Evolutionary conservation across 2,329 filamentous ascomycete genomes (phyloP).

Genomic region (Epichloe coenophiala): DNA sequence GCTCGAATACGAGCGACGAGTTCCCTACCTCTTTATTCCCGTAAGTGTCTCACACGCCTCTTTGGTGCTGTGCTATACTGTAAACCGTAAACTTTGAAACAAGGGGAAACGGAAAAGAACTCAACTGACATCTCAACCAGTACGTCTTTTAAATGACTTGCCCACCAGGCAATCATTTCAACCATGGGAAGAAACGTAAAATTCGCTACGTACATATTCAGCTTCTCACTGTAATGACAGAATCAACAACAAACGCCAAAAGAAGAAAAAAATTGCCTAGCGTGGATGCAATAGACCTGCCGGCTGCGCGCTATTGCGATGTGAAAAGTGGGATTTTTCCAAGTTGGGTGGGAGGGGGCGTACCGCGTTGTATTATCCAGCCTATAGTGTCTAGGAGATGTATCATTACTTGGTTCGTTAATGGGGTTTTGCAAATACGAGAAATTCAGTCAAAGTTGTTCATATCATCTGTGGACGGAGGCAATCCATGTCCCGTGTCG

Average conservation of each 20-base stretch:
- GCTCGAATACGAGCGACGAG: constrained; percentile 63
- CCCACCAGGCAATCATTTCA: not conserved
- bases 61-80: not conserved
- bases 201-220: not conserved
- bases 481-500: too few species aligned
- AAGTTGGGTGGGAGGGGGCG: not conserved
- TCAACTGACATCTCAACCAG: not conserved
- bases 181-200: not conserved
- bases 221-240: not conserved
- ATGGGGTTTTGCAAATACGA: not conserved
- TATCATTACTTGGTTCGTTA: not conserved
- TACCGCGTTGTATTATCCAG: not conserved
- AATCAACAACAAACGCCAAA: not conserved
- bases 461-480: too few species aligned
- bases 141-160: not conserved
- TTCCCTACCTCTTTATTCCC: constrained; percentile 78
- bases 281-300: too few species aligned
- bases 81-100: not conserved
- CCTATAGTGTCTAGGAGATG: not conserved
- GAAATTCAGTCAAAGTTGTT: not conserved
- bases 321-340: not conserved
- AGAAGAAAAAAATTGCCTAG: too few species aligned
- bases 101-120: not conserved
- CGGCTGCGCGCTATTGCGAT: not conserved
- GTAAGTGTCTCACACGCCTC: constrained; percentile 19